Evolutionary conservation across 768 basidiomycete species (phyloP).

Genomic region (Boletus insuetus): DNA sequence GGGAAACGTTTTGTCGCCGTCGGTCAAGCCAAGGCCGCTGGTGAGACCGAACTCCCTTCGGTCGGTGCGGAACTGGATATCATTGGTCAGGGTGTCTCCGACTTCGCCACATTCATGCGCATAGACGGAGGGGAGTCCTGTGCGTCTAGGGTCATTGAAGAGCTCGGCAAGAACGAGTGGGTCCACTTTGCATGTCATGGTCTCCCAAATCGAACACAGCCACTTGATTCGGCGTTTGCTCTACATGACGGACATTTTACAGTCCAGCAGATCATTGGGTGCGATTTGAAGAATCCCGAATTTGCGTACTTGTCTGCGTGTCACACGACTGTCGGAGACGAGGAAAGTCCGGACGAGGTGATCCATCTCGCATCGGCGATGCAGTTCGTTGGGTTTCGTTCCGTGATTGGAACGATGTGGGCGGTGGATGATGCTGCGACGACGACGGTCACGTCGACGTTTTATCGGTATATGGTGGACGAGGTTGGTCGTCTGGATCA

Average conservation of each 20-base stretch:
- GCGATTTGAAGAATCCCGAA: constrained; percentile 2
- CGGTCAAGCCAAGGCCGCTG: not conserved
- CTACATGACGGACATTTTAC: constrained; percentile 8
- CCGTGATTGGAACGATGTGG: constrained; percentile 2
- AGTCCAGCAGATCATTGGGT: constrained; percentile 5
- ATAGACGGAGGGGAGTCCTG: not conserved
- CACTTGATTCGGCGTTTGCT: constrained; percentile 19
- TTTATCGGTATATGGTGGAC: not conserved
- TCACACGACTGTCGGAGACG: not conserved
- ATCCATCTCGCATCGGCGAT: constrained; percentile 1
- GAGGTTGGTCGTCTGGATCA: not conserved
- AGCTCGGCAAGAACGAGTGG: constrained; percentile 7
- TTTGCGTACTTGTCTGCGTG: constrained; percentile 26
- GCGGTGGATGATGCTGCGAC: not conserved
- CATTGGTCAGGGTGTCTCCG: not conserved
- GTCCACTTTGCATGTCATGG: constrained; percentile 30
- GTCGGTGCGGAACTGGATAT: not conserved
- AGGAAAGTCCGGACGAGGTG: constrained; percentile 9
- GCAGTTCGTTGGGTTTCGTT: not conserved
- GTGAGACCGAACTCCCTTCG: not conserved
- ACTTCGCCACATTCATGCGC: not conserved
- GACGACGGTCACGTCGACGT: not conserved
- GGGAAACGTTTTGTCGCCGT: constrained; percentile 1
- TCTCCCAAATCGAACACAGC: not conserved
- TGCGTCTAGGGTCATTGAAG: not conserved